Conservation (phyloP, 192 early-diverging fungal genomes). For the Mortierella alpina region DNA sequence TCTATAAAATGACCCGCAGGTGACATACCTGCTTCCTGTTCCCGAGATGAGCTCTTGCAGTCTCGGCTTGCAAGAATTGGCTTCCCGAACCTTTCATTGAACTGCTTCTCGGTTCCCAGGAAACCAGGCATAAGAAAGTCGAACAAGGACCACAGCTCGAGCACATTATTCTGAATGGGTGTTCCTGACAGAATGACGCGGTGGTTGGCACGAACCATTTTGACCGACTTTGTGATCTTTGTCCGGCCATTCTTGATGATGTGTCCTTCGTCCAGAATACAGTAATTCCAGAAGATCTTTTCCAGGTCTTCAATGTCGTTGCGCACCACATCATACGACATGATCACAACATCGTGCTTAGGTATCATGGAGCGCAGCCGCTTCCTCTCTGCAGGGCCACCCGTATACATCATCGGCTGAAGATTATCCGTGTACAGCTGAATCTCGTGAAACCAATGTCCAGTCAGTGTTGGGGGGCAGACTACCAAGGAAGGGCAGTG, state of each 20-base stretch:
- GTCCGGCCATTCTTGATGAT: slow-evolving; percentile 96
- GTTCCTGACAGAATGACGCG: slow-evolving; percentile 97
- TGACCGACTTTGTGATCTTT: slow-evolving; percentile 93
- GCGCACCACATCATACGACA: slow-evolving; percentile 96
- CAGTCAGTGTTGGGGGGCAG: slow-evolving; percentile 94
- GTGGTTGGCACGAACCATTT: slow-evolving; percentile 86
- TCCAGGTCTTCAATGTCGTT: slow-evolving; percentile 91
- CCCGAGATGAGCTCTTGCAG: slow-evolving; percentile 79
- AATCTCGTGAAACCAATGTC: slow-evolving; percentile 98
- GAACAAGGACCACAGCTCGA: slow-evolving; percentile 98
- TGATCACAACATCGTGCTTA: slow-evolving; percentile 85
- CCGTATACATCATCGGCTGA: slow-evolving; percentile 87
- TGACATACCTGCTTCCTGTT: slow-evolving; percentile 68
- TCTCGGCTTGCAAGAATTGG: slow-evolving; percentile 93
- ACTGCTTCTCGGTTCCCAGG: slow-evolving; percentile 92
- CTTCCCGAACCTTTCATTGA: slow-evolving; percentile 94
- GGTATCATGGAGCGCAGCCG: slow-evolving; percentile 67
- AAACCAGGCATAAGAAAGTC: slow-evolving; percentile 99
- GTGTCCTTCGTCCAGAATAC: slow-evolving; percentile 98
- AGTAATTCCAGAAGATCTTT: slow-evolving; percentile 89
- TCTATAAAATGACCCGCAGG: background rate
- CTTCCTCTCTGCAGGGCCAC: slow-evolving; percentile 80
- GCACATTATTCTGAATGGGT: slow-evolving; percentile 96
- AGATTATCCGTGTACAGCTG: slow-evolving; percentile 80
- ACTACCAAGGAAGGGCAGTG: slow-evolving; percentile 92